A percentile compares a stretch with the other conserved stretches of the same genome.
Conservation (phyloP, 164 flowering plant genomes). For the Litsea cubeba region DNA sequence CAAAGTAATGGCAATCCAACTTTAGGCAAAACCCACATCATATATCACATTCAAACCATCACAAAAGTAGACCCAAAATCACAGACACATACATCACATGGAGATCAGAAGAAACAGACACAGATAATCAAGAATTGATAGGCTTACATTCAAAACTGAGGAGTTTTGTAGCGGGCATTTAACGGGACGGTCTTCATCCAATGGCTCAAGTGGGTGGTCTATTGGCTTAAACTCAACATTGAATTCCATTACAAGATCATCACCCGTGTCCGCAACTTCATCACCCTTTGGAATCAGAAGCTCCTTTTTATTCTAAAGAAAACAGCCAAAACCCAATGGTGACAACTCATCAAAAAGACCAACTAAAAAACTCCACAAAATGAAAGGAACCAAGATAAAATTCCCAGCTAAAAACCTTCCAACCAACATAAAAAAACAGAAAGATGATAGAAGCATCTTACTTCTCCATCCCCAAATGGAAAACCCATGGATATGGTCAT, state of each 20-base stretch:
- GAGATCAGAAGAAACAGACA: not conserved
- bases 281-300: constrained; percentile 6
- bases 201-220: constrained; percentile 22
- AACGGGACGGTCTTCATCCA: constrained; percentile 35
- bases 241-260: constrained; percentile 15
- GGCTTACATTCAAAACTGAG: constrained; percentile 37
- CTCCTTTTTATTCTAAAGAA: constrained; percentile 22
- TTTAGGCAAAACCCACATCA: too few relatives aligned
- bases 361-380: not conserved
- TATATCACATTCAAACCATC: too few relatives aligned
- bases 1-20: too few relatives aligned
- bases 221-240: constrained; percentile 31
- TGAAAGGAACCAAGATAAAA: not conserved
- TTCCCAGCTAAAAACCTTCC: not conserved
- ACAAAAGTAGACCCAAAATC: too few relatives aligned
- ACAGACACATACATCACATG: too few relatives aligned
- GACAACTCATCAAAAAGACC: not conserved
- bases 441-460: constrained; percentile 11
- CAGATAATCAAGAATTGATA: not conserved
- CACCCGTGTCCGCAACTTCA: constrained; percentile 8
- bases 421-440: not conserved
- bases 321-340: too few relatives aligned
- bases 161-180: constrained; percentile 57
- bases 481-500: constrained; percentile 28
- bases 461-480: constrained; percentile 33